Evolutionary conservation across 2,329 filamentous ascomycete species (phyloP).

Genomic region (Ilyonectria mors-panacis): DNA sequence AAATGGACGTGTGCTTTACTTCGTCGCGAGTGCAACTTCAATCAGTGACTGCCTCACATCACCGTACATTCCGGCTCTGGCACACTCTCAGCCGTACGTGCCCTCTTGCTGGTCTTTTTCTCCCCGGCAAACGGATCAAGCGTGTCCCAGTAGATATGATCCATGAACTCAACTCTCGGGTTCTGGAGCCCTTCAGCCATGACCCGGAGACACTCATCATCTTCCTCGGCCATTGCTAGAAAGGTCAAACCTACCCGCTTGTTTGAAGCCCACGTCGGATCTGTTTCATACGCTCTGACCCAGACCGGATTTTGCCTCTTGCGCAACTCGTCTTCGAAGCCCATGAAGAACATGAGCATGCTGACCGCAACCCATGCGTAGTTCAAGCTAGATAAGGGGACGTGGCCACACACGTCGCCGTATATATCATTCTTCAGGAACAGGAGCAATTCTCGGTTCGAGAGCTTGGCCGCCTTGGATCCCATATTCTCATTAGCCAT

Average conservation of each 20-base stretch:
- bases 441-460: conserved; percentile 5
- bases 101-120: neutral
- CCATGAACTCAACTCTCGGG: conserved; percentile 16
- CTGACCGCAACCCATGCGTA: conserved; percentile 47
- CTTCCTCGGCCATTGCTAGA: conserved; percentile 4
- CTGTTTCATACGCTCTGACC: conserved; percentile 2
- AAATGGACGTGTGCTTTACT: too few species aligned
- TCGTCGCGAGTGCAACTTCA: too few species aligned
- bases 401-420: conserved; percentile 22
- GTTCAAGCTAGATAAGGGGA: conserved; percentile 53
- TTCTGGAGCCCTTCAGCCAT: conserved; percentile 22
- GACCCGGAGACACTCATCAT: conserved; percentile 27
- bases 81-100: too few species aligned
- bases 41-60: too few species aligned
- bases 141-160: conserved; percentile 37
- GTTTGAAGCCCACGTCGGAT: neutral
- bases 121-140: too few species aligned
- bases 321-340: conserved; percentile 49
- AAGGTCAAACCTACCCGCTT: conserved; percentile 24
- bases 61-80: too few species aligned
- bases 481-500: neutral
- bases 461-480: neutral
- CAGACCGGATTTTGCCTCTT: conserved; percentile 41
- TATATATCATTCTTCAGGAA: conserved; percentile 16
- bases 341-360: conserved; percentile 45